Evolutionary conservation across 805 yeast species (phyloP).

Genomic region (Ogataea neopini): DNA sequence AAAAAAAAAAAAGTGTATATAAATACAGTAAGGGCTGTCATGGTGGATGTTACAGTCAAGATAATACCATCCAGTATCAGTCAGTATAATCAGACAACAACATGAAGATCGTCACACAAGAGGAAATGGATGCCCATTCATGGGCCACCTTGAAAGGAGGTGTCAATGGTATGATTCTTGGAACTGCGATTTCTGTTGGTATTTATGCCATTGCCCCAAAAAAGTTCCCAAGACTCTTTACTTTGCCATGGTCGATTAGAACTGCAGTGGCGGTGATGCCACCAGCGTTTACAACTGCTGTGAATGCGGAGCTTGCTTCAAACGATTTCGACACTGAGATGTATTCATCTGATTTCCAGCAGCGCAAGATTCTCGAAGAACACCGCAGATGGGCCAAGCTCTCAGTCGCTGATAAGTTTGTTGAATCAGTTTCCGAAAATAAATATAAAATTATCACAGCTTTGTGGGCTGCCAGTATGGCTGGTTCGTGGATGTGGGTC

Average conservation of each 20-base stretch:
- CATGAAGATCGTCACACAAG: slow-evolving; percentile 69
- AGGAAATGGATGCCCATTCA: slow-evolving; percentile 67
- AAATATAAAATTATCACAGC: slow-evolving; percentile 69
- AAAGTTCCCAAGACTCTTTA: slow-evolving; percentile 44
- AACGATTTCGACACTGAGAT: slow-evolving; percentile 59
- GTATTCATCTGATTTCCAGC: slow-evolving; percentile 52
- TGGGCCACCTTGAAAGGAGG: slow-evolving; percentile 62
- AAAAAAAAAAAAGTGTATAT: not conserved
- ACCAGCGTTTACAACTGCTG: slow-evolving; percentile 59
- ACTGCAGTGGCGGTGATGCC: slow-evolving; percentile 72
- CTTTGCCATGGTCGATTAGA: slow-evolving; percentile 54
- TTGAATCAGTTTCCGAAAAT: slow-evolving; percentile 51
- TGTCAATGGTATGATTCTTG: slow-evolving; percentile 53
- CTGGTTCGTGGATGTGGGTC: slow-evolving; percentile 74
- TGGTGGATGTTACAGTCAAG: too few species aligned
- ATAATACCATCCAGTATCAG: too few species aligned
- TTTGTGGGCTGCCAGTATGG: slow-evolving; percentile 79
- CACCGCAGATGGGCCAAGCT: slow-evolving; percentile 52
- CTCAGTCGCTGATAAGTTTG: slow-evolving; percentile 48
- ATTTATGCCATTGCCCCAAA: slow-evolving; percentile 52
- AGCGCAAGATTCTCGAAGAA: slow-evolving; percentile 45
- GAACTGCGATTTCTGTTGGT: slow-evolving; percentile 56
- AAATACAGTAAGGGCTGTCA: too few species aligned
- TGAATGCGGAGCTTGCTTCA: slow-evolving; percentile 73
- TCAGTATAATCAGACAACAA: slow-evolving; percentile 15